These are phyloP conservation scores for Nemania serpens DNA, from an alignment of 2,329 filamentous ascomycete species.

Conservation along the genomic window DNA sequence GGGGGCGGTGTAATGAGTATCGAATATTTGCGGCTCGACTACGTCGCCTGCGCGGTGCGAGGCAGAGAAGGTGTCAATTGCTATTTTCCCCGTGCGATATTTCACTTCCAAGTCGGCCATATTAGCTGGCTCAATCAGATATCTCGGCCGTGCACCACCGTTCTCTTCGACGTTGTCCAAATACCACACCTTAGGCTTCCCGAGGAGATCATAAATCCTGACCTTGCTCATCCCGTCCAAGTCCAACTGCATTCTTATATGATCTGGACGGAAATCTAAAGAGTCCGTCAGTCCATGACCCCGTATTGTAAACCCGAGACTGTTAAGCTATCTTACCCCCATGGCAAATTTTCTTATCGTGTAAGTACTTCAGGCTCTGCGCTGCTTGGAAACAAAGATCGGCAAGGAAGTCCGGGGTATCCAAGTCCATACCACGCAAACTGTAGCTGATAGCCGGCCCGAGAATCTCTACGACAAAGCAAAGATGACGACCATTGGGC, in stretches of 20 bases:
- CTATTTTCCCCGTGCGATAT: conserved; percentile 17
- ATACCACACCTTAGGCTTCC: conserved; percentile 10
- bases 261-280: conserved; percentile 19
- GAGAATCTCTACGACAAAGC: conserved; percentile 10
- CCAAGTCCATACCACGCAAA: neutral
- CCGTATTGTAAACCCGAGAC: neutral
- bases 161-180: neutral
- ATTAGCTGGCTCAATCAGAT: conserved; percentile 12
- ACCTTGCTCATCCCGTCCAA: neutral
- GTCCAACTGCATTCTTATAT: conserved; percentile 21
- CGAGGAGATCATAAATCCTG: conserved; percentile 6
- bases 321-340: conserved; percentile 1
- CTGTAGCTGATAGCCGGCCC: conserved; percentile 13
- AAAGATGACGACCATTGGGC: conserved; percentile 24
- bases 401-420: conserved; percentile 12
- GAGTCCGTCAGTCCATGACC: neutral
- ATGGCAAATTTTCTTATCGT: conserved; percentile 18
- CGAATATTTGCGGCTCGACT: neutral
- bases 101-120: neutral
- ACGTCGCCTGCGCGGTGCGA: neutral
- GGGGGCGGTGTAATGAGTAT: conserved; percentile 10
- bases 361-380: conserved; percentile 9
- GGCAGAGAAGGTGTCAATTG: conserved; percentile 10
- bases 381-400: conserved; percentile 18
- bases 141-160: neutral